phyloP scores from a whole-genome alignment of 768 basidiomycete species.

The Dioszegia hungarica region DNA sequence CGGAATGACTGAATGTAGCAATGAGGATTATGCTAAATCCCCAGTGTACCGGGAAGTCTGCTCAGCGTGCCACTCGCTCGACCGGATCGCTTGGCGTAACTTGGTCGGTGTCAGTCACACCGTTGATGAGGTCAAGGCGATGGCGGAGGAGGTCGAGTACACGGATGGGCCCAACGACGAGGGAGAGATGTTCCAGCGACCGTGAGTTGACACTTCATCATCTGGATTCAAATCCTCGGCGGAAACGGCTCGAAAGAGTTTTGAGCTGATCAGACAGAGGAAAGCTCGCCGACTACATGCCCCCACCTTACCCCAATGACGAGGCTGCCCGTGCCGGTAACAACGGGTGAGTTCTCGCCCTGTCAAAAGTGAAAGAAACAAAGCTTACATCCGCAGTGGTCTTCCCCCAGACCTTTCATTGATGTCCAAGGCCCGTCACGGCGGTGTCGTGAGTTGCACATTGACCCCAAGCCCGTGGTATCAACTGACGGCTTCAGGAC shows the following conservation, averaged over 20 bases:
- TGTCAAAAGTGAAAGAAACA: not conserved
- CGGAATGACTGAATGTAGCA: too few relatives aligned
- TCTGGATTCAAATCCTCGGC: not conserved
- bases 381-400: slow-evolving; percentile 55
- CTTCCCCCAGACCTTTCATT: slow-evolving; percentile 94
- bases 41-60: slow-evolving; percentile 98
- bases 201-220: slow-evolving; percentile 49
- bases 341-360: slow-evolving; percentile 53
- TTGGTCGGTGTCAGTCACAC: slow-evolving; percentile 96
- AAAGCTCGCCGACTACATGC: slow-evolving; percentile 96
- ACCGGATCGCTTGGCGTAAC: slow-evolving; percentile 99
- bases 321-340: slow-evolving; percentile 94
- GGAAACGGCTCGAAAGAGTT: not conserved
- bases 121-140: slow-evolving; percentile 74
- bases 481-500: slow-evolving; percentile 58
- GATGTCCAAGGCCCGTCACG: slow-evolving; percentile 97
- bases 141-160: slow-evolving; percentile 98
- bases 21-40: slow-evolving; percentile 63
- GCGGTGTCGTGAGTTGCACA: slow-evolving; percentile 71
- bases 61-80: slow-evolving; percentile 96
- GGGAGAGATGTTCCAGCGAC: slow-evolving; percentile 98
- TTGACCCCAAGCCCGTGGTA: not conserved
- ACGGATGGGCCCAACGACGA: slow-evolving; percentile 87
- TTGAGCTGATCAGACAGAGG: slow-evolving; percentile 51
- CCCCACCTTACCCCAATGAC: slow-evolving; percentile 90